A percentile compares a stretch with the other conserved stretches of the same genome.
These are phyloP conservation scores for Ceratocystis cacaofunesta DNA, from an alignment of 2,329 filamentous ascomycete species.

Conservation along the genomic window DNA sequence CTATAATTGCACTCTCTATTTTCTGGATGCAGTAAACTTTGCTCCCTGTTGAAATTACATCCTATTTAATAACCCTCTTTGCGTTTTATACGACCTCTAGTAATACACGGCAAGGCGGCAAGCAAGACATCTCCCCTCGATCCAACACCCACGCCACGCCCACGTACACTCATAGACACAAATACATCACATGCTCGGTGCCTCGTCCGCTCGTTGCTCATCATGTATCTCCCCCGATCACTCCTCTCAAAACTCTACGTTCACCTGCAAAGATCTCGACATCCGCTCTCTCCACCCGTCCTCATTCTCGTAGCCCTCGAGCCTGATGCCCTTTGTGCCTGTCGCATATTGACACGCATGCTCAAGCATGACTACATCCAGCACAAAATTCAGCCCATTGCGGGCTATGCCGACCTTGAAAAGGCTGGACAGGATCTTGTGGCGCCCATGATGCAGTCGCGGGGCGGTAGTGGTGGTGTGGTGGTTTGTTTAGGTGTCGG, in stretches of 20 bases:
- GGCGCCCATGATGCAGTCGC: conserved; percentile 67
- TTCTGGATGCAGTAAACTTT: not conserved
- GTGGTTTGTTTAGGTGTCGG: conserved; percentile 89
- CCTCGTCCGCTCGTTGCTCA: conserved; percentile 15
- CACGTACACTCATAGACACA: not conserved
- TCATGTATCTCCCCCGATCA: conserved; percentile 87
- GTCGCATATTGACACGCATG: conserved; percentile 82
- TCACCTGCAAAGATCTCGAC: conserved; percentile 71
- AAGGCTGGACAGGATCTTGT: conserved; percentile 66
- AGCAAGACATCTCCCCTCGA: not conserved
- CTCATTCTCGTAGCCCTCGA: conserved; percentile 86
- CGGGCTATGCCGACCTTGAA: conserved; percentile 80
- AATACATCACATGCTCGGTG: not conserved
- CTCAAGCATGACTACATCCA: conserved; percentile 95
- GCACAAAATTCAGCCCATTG: conserved; percentile 90
- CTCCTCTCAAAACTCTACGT: conserved; percentile 84
- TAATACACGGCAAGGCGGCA: not conserved
- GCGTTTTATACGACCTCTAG: no score
- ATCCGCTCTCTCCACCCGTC: conserved; percentile 81
- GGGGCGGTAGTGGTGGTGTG: conserved; percentile 73
- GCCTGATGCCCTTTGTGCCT: conserved; percentile 88
- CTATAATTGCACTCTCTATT: not conserved
- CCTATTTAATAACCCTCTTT: not conserved
- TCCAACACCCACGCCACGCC: not conserved
- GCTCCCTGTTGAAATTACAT: not conserved